Evolutionary conservation across 2,329 filamentous ascomycete species (phyloP).

Genomic region (Xylariaceae sp.): DNA sequence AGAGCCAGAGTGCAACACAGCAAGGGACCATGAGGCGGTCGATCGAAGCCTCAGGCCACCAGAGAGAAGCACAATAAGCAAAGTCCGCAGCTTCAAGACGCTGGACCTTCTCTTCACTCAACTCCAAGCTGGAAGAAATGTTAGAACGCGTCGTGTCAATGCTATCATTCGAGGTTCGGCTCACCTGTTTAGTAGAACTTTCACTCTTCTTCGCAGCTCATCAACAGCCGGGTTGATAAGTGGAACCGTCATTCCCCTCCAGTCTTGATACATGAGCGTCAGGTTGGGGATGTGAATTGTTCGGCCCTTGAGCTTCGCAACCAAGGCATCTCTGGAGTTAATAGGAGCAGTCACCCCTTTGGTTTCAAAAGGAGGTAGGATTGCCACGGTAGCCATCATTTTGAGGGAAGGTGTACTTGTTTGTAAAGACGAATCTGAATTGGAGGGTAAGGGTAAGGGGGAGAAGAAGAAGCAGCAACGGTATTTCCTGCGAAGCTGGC

Average conservation of each 20-base stretch:
- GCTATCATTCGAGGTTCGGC: not conserved
- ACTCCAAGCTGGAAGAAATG: not conserved
- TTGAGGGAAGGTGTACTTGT: not conserved
- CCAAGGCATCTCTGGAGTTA: not conserved
- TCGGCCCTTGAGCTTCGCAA: not conserved
- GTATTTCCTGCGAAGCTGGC: no score
- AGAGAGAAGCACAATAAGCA: conserved; percentile 23
- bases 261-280: not conserved
- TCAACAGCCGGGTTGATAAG: not conserved
- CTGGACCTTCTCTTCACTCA: not conserved
- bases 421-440: not conserved
- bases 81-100: conserved; percentile 22
- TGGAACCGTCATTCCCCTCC: not conserved
- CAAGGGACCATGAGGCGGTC: conserved; percentile 19
- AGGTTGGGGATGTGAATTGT: not conserved
- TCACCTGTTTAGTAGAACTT: not conserved
- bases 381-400: not conserved
- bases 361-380: not conserved
- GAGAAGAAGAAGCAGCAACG: no score
- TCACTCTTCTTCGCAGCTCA: not conserved
- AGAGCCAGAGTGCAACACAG: conserved; percentile 26
- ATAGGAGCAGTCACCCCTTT: not conserved
- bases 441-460: no score
- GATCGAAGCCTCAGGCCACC: conserved; percentile 24
- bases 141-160: not conserved